Evolutionary conservation across 1,284 basidiomycete genomes (phyloP).

Genomic region (Ustilago loliicola): DNA sequence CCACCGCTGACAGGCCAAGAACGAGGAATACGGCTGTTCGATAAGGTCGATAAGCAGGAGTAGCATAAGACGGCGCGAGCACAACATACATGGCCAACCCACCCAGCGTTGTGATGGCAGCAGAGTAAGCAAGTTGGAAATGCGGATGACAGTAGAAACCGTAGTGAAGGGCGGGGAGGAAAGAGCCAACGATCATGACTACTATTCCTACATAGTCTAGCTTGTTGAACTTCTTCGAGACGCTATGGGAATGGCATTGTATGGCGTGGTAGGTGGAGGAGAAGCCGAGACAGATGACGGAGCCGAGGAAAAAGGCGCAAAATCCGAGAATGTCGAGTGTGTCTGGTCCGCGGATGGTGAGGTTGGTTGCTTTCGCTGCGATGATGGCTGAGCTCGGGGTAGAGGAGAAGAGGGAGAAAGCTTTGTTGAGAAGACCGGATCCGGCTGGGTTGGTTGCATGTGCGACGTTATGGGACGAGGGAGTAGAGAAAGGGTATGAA

Average conservation of each 20-base stretch:
- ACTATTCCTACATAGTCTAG: constrained; percentile 74
- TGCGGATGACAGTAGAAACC: constrained; percentile 67
- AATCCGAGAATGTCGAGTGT: constrained; percentile 79
- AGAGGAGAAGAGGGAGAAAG: constrained; percentile 11
- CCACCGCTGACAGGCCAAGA: constrained; percentile 80
- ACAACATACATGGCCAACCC: constrained; percentile 81
- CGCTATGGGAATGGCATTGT: constrained; percentile 80
- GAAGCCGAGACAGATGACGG: constrained; percentile 80
- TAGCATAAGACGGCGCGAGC: constrained; percentile 82
- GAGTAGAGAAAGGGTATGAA: constrained; percentile 29
- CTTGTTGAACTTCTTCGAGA: constrained; percentile 69
- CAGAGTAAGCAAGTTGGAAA: constrained; percentile 55
- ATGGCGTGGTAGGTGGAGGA: constrained; percentile 84
- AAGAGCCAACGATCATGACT: constrained; percentile 79
- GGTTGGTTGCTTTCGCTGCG: constrained; percentile 15
- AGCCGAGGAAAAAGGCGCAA: constrained; percentile 79
- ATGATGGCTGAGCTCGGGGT: not conserved
- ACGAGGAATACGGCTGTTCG: constrained; percentile 85
- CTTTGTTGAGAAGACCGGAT: constrained; percentile 10
- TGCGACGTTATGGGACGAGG: not conserved
- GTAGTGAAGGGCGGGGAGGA: constrained; percentile 73
- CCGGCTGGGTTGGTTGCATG: not conserved
- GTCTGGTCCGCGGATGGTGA: constrained; percentile 71
- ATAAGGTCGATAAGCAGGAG: constrained; percentile 80
- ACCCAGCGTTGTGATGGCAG: constrained; percentile 76